Evolutionary conservation across 495 filamentous ascomycete genomes (phyloP).

Genomic region (Xylaria venustula): DNA sequence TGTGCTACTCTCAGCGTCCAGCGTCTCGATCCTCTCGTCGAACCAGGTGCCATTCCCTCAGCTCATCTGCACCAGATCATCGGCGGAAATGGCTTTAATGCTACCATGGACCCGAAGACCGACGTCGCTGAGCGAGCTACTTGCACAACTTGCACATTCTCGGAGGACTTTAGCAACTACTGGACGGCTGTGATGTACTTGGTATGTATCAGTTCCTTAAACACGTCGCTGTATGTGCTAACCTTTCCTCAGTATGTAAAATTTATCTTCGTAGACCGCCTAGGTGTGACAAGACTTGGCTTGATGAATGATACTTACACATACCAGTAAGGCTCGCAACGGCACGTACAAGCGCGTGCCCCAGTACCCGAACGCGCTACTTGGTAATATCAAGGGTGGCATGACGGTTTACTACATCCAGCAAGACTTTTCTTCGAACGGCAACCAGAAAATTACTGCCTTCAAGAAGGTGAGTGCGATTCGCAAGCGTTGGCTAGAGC

Average conservation of each 20-base stretch:
- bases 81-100: constrained; percentile 34
- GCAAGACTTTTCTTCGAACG: constrained; percentile 34
- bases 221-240: constrained; percentile 3
- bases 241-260: constrained; percentile 11
- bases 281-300: constrained; percentile 7
- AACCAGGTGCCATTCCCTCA: constrained; percentile 31
- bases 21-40: constrained; percentile 39
- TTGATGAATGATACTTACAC: constrained; percentile 16
- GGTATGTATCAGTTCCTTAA: constrained; percentile 11
- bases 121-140: constrained; percentile 26
- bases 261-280: constrained; percentile 2
- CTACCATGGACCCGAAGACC: constrained; percentile 28
- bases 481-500: background rate
- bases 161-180: constrained; percentile 40
- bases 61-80: constrained; percentile 35
- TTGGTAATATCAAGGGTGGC: constrained; percentile 38
- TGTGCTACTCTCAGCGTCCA: constrained; percentile 35
- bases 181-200: constrained; percentile 39
- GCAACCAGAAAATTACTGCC: constrained; percentile 39
- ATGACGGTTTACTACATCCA: constrained; percentile 49
- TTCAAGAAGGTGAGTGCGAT: constrained; percentile 37
- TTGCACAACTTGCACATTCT: constrained; percentile 38
- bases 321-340: constrained; percentile 34
- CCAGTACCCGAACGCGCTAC: constrained; percentile 25
- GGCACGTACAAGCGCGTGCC: constrained; percentile 40